A percentile compares a stretch with the other conserved stretches of the same genome.
These are phyloP conservation scores for Phytophthora pseudosyringae DNA, from an alignment of 352 stramenopile genomes.

Conservation along the genomic window DNA sequence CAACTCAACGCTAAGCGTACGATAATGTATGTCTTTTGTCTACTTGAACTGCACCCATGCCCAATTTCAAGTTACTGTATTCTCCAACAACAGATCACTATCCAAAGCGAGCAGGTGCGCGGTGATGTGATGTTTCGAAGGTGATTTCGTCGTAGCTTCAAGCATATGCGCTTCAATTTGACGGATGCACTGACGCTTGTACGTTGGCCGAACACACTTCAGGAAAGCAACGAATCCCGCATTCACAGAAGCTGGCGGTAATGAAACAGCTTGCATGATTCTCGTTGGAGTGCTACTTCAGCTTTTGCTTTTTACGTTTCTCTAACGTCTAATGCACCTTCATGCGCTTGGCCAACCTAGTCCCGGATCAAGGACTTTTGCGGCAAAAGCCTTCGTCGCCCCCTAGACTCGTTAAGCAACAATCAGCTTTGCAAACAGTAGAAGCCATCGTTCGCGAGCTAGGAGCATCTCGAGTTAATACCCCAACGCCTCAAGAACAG, in stretches of 20 bases:
- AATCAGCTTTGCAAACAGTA: slow-evolving; percentile 41
- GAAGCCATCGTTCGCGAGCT: slow-evolving; percentile 49
- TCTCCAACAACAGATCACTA: slow-evolving; percentile 30
- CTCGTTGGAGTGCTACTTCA: neutral
- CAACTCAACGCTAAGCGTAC: slow-evolving; percentile 48
- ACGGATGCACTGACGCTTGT: neutral
- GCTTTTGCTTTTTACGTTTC: slow-evolving; percentile 12
- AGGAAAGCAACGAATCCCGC: neutral
- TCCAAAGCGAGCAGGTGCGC: slow-evolving; percentile 34
- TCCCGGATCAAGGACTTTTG: slow-evolving; percentile 5
- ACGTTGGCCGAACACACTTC: neutral
- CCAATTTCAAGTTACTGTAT: neutral
- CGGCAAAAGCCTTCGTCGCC: slow-evolving; percentile 19
- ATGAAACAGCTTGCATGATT: slow-evolving; percentile 8
- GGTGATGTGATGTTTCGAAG: slow-evolving; percentile 48
- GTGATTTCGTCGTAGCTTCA: neutral
- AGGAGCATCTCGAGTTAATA: slow-evolving; percentile 25
- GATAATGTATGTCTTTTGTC: neutral
- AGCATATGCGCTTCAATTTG: neutral
- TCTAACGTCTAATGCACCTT: slow-evolving; percentile 13
- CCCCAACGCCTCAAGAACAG: slow-evolving; percentile 5
- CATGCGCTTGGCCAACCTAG: neutral
- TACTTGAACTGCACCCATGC: neutral
- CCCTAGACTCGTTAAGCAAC: slow-evolving; percentile 11
- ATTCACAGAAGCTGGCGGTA: slow-evolving; percentile 11